Base-by-base conservation (phyloP, 2,329 filamentous ascomycete genomes). In the Colletotrichum coccodes region DNA sequence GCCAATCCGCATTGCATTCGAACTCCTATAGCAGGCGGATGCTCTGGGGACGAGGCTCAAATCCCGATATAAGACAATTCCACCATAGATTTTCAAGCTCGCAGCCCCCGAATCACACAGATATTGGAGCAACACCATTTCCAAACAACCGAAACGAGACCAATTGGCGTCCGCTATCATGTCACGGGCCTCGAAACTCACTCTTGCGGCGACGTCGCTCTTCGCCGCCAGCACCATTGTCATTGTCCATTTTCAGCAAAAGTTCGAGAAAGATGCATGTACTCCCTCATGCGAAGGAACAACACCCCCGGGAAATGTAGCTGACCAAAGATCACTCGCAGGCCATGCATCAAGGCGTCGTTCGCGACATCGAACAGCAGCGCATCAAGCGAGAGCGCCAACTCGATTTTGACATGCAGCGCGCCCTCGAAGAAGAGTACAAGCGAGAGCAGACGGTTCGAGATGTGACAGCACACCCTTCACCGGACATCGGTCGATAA, bases 341-440 rank as follows among this genome's bases (percentile, higher is more conserved):
- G 96, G 93, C 94, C 65, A 99, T 99, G 96, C 96, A 99, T 77
- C 89, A 92, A 73, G 96, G 96, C 50, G 96, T 99, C 47, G 85
- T 98, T 72, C 93, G 95, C 72, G 96, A 99, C 77, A 92, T 98
- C 86, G 95, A 98, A 77, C 94, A 97, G 77, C 95, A 97, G 79
- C 90, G 93, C 52, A 79, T 98, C 72, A 98, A 98, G 83, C 88
- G 89, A 73, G 96, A 99, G 80, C 91, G 96, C 68, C 93, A 97
- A 79, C 89, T 94, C 59, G 96, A 99, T 78, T 99, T 99, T 76
- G 95, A 98, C 72, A 90, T 97, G 88, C 96, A 99, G 78, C 89
- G 87, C 71, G 88, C 87, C 7, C 84, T 99, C 54, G 95, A 98
- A 82, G 89, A 92, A 75, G 93, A 99, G 79, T 98, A 98, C 80